phyloP scores from a whole-genome alignment of 176 grass and related monocot genomes.

The Typha latifolia region DNA sequence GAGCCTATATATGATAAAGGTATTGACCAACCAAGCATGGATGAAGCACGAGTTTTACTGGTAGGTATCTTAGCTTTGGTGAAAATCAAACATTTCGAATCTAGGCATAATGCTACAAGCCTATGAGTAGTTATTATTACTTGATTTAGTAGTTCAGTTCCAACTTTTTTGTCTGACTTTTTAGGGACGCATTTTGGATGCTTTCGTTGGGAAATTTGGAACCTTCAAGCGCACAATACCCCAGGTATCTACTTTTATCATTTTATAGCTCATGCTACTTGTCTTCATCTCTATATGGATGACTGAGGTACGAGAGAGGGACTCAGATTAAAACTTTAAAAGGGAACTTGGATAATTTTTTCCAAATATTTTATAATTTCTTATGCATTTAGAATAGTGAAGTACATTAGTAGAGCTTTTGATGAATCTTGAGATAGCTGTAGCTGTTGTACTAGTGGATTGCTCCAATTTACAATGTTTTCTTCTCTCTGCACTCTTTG shows the following conservation, averaged over 20 bases:
- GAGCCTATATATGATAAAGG: slow-evolving; percentile 99
- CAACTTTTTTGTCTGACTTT: neutral
- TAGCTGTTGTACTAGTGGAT: too few species aligned
- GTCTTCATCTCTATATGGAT: neutral
- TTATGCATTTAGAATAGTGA: too few species aligned
- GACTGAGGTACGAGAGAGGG: neutral
- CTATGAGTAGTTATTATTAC: neutral
- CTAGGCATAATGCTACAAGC: neutral
- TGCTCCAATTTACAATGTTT: too few species aligned
- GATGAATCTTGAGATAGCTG: too few species aligned
- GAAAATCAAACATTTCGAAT: neutral
- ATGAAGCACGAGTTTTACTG: slow-evolving; percentile 90
- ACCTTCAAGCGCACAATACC: slow-evolving; percentile 82
- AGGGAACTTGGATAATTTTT: neutral
- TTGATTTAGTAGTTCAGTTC: neutral
- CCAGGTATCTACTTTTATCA: slow-evolving; percentile 48
- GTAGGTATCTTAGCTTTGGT: slow-evolving; percentile 31
- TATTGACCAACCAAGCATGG: slow-evolving; percentile 87
- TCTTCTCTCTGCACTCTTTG: too few species aligned
- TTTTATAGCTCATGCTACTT: neutral
- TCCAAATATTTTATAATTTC: too few species aligned
- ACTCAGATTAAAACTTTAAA: too few species aligned
- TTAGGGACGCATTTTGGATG: slow-evolving; percentile 94
- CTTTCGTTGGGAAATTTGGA: slow-evolving; percentile 95
- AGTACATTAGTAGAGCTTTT: too few species aligned